Evolutionary conservation across 2,329 filamentous ascomycete species (phyloP).

Genomic region (Calycina herbarum): DNA sequence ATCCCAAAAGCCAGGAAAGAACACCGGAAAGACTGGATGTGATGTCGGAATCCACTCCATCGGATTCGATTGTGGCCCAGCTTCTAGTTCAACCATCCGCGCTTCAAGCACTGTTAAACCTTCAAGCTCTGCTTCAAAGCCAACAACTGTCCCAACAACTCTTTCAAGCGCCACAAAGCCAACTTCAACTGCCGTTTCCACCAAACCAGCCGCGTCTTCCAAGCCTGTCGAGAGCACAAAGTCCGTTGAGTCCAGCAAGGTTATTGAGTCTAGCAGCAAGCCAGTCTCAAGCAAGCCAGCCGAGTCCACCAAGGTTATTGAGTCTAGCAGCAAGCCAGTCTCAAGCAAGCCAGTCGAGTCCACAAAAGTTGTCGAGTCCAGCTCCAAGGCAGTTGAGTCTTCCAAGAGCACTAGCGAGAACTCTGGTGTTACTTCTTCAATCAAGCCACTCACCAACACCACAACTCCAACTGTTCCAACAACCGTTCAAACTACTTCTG

Average conservation of each 20-base stretch:
- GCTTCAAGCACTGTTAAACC: conserved; percentile 20
- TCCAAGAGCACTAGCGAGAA: neutral
- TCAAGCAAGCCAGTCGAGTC: neutral
- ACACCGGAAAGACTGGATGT: conserved; percentile 56
- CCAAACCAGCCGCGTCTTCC: conserved; percentile 16
- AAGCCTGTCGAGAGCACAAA: neutral
- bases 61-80: conserved; percentile 66
- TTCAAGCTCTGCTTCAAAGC: conserved; percentile 21
- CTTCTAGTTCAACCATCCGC: conserved; percentile 26
- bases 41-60: conserved; percentile 73
- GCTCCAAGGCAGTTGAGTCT: neutral
- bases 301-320: neutral
- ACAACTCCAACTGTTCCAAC: neutral
- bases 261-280: neutral
- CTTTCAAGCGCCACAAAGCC: conserved; percentile 14
- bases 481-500: neutral
- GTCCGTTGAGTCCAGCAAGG: neutral
- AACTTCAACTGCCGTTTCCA: conserved; percentile 18
- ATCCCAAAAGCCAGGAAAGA: conserved; percentile 48
- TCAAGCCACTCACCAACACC: neutral
- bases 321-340: neutral
- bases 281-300: neutral
- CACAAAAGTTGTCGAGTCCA: neutral
- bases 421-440: neutral
- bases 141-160: conserved; percentile 20